Base-by-base conservation (phyloP, 805 yeast species). In the Candida germanica region DNA sequence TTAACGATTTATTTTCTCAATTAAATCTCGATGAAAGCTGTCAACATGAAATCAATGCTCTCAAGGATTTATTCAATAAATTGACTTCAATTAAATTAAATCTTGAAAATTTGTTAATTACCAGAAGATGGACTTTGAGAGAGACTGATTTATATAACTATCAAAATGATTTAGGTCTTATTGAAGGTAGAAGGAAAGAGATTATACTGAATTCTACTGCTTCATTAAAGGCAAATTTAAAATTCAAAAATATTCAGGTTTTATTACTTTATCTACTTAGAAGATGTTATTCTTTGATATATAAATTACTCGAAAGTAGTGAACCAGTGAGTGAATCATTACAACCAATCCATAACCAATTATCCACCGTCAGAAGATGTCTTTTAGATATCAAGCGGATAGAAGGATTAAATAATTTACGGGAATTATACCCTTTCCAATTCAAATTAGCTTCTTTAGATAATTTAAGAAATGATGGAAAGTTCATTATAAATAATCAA, bases 91-190 rank as follows among this genome's bases (percentile, higher is more conserved):
- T 87, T 48, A 86, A 87, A 56, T 70, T 77, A 16, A 80, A 81
- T 13, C 71, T 93, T 42, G 96, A 87, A 49, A 87, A 86, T 47
- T 66, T 93, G 44, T 70, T 91, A 49, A 79, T 93, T 29, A 93
- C 98, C 3, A 80, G 96, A 60, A 77, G 98, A 58, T 93, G 99
- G 99, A 91, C 98, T 2, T 69, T 93, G 64, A 78, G 99, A 53
- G 96, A 89, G 53, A 93, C 98, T 0, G 99, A 93, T 62, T 70
- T 93, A 43, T 93, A 84, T 63, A 72, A 74, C 32, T 89, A 85
- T 56, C 95, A 88, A 60, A 79, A 81, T 51, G 71, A 72, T 44
- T 68, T 93, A 43, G 80, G 78, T 50, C 74, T 69, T 39, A 80
- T 93, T 43, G 96, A 91, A 55, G 83, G 79, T 35, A 55, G 73